These are phyloP conservation scores for Ogataea glucozyma DNA, from an alignment of 805 yeast genomes.

Conservation along the genomic window DNA sequence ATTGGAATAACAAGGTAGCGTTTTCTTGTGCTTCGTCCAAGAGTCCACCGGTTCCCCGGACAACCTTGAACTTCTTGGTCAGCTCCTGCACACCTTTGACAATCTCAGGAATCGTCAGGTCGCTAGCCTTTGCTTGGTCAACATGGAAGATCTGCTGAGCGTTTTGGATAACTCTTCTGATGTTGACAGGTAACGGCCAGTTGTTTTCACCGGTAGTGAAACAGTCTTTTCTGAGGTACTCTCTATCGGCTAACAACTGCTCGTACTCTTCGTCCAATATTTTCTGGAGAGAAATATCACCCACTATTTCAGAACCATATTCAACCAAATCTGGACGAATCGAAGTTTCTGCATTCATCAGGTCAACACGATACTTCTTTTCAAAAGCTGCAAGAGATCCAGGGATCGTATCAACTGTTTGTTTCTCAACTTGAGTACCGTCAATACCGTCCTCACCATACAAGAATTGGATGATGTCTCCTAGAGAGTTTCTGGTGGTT, in stretches of 20 bases:
- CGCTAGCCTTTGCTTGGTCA: conserved; percentile 88
- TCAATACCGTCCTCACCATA: conserved; percentile 99
- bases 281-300: conserved; percentile 82
- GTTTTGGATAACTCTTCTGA: conserved; percentile 94
- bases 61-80: conserved; percentile 65
- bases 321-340: conserved; percentile 76
- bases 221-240: conserved; percentile 71
- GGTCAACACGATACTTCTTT: conserved; percentile 80
- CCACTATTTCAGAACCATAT: conserved; percentile 86
- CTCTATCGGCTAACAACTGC: conserved; percentile 77
- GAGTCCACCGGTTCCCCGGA: conserved; percentile 78
- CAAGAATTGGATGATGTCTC: conserved; percentile 92
- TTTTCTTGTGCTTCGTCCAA: conserved; percentile 86
- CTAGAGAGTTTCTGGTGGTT: conserved; percentile 95
- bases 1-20: conserved; percentile 87
- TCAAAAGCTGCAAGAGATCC: conserved; percentile 87
- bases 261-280: conserved; percentile 80
- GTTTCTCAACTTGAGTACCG: conserved; percentile 97
- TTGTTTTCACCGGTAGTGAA: conserved; percentile 92
- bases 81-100: conserved; percentile 69
- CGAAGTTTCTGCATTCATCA: conserved; percentile 67
- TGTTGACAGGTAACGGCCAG: conserved; percentile 97
- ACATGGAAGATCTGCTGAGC: conserved; percentile 96
- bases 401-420: conserved; percentile 91
- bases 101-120: conserved; percentile 81